These are phyloP conservation scores for Citrus trifoliata DNA, from an alignment of 345 rosid genomes.

Conservation along the genomic window DNA sequence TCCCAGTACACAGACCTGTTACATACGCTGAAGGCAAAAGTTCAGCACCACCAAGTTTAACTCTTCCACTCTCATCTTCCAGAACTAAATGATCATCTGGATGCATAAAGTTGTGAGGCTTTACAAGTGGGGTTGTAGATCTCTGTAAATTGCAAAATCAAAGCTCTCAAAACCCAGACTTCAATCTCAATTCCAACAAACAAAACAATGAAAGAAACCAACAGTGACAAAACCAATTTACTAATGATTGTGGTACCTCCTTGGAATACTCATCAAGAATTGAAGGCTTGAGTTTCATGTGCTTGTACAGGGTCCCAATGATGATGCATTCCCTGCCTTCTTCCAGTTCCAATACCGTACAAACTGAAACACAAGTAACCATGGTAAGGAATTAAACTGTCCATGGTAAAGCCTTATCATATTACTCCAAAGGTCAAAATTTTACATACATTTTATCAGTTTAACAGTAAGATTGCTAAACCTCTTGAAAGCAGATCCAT, in stretches of 20 bases:
- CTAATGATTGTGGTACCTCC: conserved; percentile 41
- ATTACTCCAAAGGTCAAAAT: neutral
- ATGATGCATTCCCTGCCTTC: conserved; percentile 81
- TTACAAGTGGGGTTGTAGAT: conserved; percentile 67
- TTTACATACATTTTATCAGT: neutral
- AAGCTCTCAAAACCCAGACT: neutral
- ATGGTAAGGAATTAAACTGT: neutral
- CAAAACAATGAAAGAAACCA: conserved; percentile 7
- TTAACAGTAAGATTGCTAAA: neutral
- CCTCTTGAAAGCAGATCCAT: neutral
- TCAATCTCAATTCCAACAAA: conserved; percentile 5
- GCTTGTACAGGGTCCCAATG: conserved; percentile 90
- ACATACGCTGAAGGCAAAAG: conserved; percentile 65
- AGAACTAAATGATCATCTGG: conserved; percentile 73
- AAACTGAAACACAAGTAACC: conserved; percentile 44
- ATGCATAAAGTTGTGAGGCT: conserved; percentile 81
- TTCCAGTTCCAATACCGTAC: conserved; percentile 77
- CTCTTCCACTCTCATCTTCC: conserved; percentile 98
- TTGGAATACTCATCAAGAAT: conserved; percentile 96
- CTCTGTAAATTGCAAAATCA: conserved; percentile 49
- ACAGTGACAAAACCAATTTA: conserved; percentile 1
- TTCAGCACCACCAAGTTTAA: conserved; percentile 63
- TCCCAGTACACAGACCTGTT: conserved; percentile 52
- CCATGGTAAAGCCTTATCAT: neutral
- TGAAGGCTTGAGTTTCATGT: conserved; percentile 94